Evolutionary conservation across 352 stramenopile genomes (phyloP).

Genomic region (Pythium plurisporium): DNA sequence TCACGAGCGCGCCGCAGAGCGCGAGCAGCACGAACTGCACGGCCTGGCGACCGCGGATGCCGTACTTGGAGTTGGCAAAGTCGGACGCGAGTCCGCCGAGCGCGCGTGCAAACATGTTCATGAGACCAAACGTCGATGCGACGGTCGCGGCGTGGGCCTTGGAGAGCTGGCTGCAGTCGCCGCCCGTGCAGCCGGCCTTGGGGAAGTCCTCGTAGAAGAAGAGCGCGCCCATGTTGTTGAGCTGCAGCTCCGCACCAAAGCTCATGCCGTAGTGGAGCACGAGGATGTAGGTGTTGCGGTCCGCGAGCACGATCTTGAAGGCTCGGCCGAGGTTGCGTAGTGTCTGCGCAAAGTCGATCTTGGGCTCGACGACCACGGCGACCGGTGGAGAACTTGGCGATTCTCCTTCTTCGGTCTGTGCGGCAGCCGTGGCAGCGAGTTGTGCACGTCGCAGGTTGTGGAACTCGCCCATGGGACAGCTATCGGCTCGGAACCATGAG

Average conservation of each 20-base stretch:
- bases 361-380: neutral
- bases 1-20: slow-evolving; percentile 71
- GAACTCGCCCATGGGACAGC: slow-evolving; percentile 92
- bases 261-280: slow-evolving; percentile 91
- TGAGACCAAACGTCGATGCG: slow-evolving; percentile 91
- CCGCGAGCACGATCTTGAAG: slow-evolving; percentile 56
- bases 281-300: slow-evolving; percentile 91
- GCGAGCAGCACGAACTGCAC: slow-evolving; percentile 82
- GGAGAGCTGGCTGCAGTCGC: slow-evolving; percentile 38
- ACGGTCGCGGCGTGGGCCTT: slow-evolving; percentile 76
- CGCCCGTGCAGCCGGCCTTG: slow-evolving; percentile 38
- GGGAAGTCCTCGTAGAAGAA: slow-evolving; percentile 92
- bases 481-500: slow-evolving; percentile 77
- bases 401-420: neutral
- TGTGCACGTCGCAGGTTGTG: slow-evolving; percentile 71
- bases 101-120: slow-evolving; percentile 92
- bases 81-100: slow-evolving; percentile 87
- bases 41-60: slow-evolving; percentile 86
- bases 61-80: slow-evolving; percentile 71
- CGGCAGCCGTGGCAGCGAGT: slow-evolving; percentile 28
- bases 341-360: slow-evolving; percentile 4
- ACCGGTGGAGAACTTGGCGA: too few species aligned
- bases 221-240: slow-evolving; percentile 93
- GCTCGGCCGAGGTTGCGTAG: slow-evolving; percentile 26
- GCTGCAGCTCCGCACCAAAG: slow-evolving; percentile 94